These are phyloP conservation scores for Penicillium roqueforti DNA, from an alignment of 495 filamentous ascomycete genomes.

Conservation along the genomic window DNA sequence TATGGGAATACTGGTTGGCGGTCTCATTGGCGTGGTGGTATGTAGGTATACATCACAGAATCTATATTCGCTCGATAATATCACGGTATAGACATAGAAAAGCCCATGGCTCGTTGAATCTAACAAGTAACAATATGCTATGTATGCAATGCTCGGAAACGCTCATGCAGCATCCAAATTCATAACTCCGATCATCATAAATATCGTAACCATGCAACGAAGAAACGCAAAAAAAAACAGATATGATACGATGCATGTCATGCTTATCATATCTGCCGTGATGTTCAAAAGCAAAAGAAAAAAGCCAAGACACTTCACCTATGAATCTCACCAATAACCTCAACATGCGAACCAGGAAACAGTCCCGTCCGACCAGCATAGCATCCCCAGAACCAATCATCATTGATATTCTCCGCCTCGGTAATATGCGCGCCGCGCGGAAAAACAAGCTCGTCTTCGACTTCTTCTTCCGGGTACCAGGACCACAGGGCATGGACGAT, in stretches of 20 bases:
- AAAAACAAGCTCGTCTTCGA: slow-evolving; percentile 72
- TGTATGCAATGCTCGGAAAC: not conserved
- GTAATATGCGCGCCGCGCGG: slow-evolving; percentile 75
- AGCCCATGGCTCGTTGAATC: not conserved
- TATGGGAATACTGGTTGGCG: not conserved
- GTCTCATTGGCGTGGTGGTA: not conserved
- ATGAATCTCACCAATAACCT: slow-evolving; percentile 37
- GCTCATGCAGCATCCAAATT: not conserved
- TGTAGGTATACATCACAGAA: not conserved
- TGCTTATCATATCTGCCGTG: not conserved
- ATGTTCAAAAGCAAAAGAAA: not conserved
- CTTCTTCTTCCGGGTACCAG: slow-evolving; percentile 62
- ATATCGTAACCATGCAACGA: not conserved
- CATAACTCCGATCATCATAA: slow-evolving; percentile 4
- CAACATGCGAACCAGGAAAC: slow-evolving; percentile 71
- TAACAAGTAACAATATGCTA: not conserved
- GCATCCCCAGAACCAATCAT: slow-evolving; percentile 77
- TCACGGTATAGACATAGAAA: not conserved
- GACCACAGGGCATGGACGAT: slow-evolving; percentile 62
- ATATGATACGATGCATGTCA: not conserved
- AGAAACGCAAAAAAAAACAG: not conserved
- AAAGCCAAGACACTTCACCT: slow-evolving; percentile 5
- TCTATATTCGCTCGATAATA: not conserved
- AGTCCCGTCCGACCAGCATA: slow-evolving; percentile 73
- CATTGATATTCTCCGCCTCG: slow-evolving; percentile 79